These are phyloP conservation scores for Pseudonitzschia delicatissima DNA, from an alignment of 108 stramenopile species.

Conservation along the genomic window DNA sequence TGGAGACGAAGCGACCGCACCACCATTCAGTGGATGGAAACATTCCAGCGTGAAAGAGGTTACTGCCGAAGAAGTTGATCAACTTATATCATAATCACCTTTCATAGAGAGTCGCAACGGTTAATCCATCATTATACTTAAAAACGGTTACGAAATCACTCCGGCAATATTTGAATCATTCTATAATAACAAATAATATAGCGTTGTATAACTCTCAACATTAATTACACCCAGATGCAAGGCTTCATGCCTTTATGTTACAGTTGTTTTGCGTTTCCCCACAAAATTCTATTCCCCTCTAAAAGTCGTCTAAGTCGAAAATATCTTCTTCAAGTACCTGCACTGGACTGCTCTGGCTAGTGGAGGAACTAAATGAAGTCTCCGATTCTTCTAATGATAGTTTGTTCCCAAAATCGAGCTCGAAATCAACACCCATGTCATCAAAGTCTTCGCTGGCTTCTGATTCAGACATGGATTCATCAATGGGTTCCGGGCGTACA, in stretches of 20 bases:
- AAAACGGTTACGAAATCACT: too few relatives aligned
- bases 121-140: too few relatives aligned
- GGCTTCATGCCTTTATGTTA: too few relatives aligned
- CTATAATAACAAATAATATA: too few relatives aligned
- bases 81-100: conserved; percentile 29
- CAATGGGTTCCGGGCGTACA: conserved; percentile 3
- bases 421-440: conserved; percentile 9
- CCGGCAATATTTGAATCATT: too few relatives aligned
- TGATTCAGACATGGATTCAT: neutral
- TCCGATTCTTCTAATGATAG: neutral
- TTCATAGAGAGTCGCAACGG: neutral
- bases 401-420: conserved; percentile 12
- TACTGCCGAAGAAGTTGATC: conserved; percentile 62
- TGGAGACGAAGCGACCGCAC: conserved; percentile 33
- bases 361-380: neutral
- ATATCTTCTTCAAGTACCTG: conserved; percentile 8
- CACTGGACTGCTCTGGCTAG: neutral
- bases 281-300: neutral
- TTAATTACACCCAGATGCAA: too few relatives aligned
- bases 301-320: conserved; percentile 15
- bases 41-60: conserved; percentile 65
- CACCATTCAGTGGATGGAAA: conserved; percentile 58
- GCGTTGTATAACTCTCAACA: too few relatives aligned
- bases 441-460: neutral
- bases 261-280: too few relatives aligned